A percentile compares a stretch with the other conserved stretches of the same genome.
These are phyloP conservation scores for Hypoxylon fuscum DNA, from an alignment of 495 filamentous ascomycete genomes.

Conservation along the genomic window DNA sequence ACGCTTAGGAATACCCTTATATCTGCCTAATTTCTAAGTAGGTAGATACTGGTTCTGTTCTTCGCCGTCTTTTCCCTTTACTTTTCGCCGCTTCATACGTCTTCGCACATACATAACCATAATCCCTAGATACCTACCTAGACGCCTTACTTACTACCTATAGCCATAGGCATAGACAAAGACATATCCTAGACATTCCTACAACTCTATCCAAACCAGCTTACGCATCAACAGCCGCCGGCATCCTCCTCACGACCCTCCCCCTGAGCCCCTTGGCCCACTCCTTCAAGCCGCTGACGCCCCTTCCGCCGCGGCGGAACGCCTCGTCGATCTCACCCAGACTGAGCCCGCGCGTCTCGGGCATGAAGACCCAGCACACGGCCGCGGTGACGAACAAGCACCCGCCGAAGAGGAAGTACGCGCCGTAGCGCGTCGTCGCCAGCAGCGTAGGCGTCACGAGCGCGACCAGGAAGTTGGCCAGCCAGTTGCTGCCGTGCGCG, in stretches of 20 bases:
- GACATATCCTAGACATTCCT: neutral
- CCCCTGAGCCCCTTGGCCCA: neutral
- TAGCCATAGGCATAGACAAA: neutral
- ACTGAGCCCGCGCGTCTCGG: constrained; percentile 66
- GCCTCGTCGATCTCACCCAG: constrained; percentile 67
- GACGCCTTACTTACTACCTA: too few relatives aligned
- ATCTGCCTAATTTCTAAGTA: too few relatives aligned
- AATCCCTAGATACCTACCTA: too few relatives aligned
- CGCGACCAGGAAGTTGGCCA: constrained; percentile 69
- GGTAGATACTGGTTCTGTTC: too few relatives aligned
- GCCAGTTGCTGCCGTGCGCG: constrained; percentile 46
- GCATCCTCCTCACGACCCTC: constrained; percentile 4
- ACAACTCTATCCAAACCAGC: neutral
- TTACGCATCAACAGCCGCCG: constrained; percentile 19
- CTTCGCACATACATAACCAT: too few relatives aligned
- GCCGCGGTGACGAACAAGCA: constrained; percentile 56
- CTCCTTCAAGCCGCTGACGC: constrained; percentile 5
- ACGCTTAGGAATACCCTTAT: too few relatives aligned
- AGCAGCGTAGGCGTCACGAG: constrained; percentile 71
- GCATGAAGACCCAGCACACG: constrained; percentile 67
- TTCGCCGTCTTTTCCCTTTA: too few relatives aligned
- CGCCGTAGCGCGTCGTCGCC: constrained; percentile 60
- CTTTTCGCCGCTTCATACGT: too few relatives aligned
- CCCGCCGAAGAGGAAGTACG: constrained; percentile 69
- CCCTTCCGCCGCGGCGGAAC: constrained; percentile 42